These are phyloP conservation scores for Pyrenopolyporus hunteri DNA, from an alignment of 495 filamentous ascomycete genomes.

Conservation along the genomic window DNA sequence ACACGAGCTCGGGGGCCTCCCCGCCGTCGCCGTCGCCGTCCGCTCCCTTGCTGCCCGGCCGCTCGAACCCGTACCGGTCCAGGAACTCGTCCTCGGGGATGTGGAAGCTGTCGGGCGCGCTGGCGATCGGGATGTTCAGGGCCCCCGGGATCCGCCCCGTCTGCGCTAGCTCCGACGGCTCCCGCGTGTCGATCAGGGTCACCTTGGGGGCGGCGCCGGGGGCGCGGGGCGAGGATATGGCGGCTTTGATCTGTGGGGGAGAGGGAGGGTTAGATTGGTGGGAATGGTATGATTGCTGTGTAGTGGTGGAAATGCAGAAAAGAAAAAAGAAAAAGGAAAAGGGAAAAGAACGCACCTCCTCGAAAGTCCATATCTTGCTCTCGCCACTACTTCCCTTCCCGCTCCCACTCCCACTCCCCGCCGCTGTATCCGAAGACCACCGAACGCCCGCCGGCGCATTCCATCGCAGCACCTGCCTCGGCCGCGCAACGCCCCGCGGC, in stretches of 20 bases:
- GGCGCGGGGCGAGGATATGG: neutral
- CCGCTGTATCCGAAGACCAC: conserved; percentile 34
- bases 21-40: conserved; percentile 48
- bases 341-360: conserved; percentile 44
- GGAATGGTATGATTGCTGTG: conserved; percentile 34
- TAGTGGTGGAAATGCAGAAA: neutral
- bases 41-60: conserved; percentile 54
- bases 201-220: conserved; percentile 2
- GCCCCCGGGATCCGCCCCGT: conserved; percentile 81
- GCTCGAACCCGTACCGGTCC: conserved; percentile 70
- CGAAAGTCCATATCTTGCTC: conserved; percentile 55
- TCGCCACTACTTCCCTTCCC: neutral
- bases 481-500: neutral
- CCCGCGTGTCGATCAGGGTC: conserved; percentile 72
- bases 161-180: conserved; percentile 72
- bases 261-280: conserved; percentile 37
- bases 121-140: conserved; percentile 77
- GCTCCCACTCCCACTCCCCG: conserved; percentile 10
- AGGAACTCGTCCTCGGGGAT: conserved; percentile 77
- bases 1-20: conserved; percentile 68
- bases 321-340: neutral
- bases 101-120: conserved; percentile 77
- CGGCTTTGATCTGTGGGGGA: conserved; percentile 23
- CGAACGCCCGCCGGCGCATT: conserved; percentile 5
- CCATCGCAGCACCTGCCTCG: neutral